Evolutionary conservation across 768 basidiomycete species (phyloP).

Genomic region (Leccinum imitatum): DNA sequence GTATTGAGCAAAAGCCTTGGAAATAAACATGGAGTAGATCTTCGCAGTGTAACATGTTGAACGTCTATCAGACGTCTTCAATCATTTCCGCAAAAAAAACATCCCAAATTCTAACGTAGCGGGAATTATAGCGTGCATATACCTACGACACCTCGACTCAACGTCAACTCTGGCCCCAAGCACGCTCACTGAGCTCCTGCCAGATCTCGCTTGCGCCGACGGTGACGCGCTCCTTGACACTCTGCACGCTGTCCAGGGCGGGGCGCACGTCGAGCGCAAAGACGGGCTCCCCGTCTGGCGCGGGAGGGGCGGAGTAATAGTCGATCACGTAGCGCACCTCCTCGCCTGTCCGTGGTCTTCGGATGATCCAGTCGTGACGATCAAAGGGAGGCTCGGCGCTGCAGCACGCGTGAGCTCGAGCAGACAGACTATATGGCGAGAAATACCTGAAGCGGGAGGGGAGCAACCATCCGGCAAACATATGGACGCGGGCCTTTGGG

Average conservation of each 20-base stretch:
- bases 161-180: slow-evolving; percentile 24
- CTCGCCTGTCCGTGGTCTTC: slow-evolving; percentile 72
- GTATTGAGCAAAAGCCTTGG: slow-evolving; percentile 24
- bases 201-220: slow-evolving; percentile 71
- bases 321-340: slow-evolving; percentile 97
- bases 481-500: slow-evolving; percentile 87
- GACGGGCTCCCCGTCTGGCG: slow-evolving; percentile 89
- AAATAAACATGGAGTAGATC: slow-evolving; percentile 16
- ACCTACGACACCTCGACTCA: slow-evolving; percentile 3
- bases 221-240: slow-evolving; percentile 69
- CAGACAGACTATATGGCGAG: background rate
- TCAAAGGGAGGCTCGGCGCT: slow-evolving; percentile 95
- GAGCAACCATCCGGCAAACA: slow-evolving; percentile 85
- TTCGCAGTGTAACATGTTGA: too few relatives aligned
- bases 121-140: background rate
- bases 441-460: slow-evolving; percentile 88
- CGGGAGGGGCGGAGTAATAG: slow-evolving; percentile 92
- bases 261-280: slow-evolving; percentile 96
- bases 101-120: too few relatives aligned
- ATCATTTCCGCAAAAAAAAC: too few relatives aligned
- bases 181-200: slow-evolving; percentile 38
- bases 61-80: too few relatives aligned
- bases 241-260: slow-evolving; percentile 82
- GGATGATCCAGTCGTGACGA: slow-evolving; percentile 96
- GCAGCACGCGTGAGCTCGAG: slow-evolving; percentile 5